Conservation (phyloP, 2,329 filamentous ascomycete genomes). For the Phialemoniopsis sp. region DNA sequence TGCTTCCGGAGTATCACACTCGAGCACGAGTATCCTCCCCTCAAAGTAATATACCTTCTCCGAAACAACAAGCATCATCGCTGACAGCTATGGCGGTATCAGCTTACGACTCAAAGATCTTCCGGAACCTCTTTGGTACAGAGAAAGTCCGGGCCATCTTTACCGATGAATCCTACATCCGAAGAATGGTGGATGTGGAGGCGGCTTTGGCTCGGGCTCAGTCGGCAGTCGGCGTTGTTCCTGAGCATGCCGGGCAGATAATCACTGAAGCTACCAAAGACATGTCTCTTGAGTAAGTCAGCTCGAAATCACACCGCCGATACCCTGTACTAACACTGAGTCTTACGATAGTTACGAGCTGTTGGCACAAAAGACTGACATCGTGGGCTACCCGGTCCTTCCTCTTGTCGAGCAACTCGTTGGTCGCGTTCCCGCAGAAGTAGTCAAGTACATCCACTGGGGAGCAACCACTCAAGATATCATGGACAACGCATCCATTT, state of each 20-base stretch:
- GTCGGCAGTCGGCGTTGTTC: conserved; percentile 40
- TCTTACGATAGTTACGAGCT: too few species aligned
- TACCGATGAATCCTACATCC: conserved; percentile 42
- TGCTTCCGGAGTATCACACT: too few species aligned
- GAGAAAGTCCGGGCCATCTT: conserved; percentile 46
- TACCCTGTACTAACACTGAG: too few species aligned
- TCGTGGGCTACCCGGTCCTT: conserved; percentile 50
- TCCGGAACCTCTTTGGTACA: conserved; percentile 46
- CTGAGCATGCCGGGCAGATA: conserved; percentile 23
- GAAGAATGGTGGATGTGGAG: conserved; percentile 44
- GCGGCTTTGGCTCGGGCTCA: conserved; percentile 47
- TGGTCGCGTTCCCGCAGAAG: too few species aligned
- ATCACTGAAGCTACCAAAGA: conserved; percentile 28
- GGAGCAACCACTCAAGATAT: conserved; percentile 57
- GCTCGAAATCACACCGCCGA: too few species aligned
- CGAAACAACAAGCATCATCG: too few species aligned
- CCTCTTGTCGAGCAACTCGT: conserved; percentile 42
- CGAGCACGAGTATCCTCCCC: too few species aligned
- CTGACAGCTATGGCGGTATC: too few species aligned
- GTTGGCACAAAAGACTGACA: conserved; percentile 44
- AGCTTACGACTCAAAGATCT: conserved; percentile 46
- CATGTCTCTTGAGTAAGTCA: too few species aligned
- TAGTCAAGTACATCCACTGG: conserved; percentile 50
- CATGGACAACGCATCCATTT: conserved; percentile 48
- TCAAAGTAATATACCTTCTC: too few species aligned